Conservation (phyloP, 2,329 filamentous ascomycete species). For the Apiospora rasikravindrae region DNA sequence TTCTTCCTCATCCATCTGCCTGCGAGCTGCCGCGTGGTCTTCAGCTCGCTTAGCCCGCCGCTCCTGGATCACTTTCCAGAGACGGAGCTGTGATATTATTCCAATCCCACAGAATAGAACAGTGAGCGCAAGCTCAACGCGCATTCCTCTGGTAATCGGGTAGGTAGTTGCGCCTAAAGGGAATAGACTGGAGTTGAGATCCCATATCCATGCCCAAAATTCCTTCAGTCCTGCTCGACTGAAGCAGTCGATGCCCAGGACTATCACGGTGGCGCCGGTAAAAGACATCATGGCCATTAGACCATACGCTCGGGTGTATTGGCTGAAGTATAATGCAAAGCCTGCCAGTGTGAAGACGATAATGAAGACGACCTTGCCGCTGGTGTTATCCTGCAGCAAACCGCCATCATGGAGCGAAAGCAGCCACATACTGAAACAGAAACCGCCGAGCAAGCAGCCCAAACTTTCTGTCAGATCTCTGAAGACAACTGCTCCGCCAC, state of each 20-base stretch:
- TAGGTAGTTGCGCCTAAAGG: conserved; percentile 78
- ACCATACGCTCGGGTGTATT: conserved; percentile 77
- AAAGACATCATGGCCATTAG: conserved; percentile 81
- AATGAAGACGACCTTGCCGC: conserved; percentile 77
- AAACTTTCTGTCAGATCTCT: conserved; percentile 80
- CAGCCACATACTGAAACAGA: conserved; percentile 90
- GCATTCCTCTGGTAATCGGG: conserved; percentile 84
- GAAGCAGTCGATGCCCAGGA: conserved; percentile 90
- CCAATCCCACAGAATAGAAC: conserved; percentile 77
- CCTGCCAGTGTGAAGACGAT: conserved; percentile 69
- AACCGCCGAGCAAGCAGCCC: conserved; percentile 87
- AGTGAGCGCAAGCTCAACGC: conserved; percentile 80
- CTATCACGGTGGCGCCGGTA: conserved; percentile 76
- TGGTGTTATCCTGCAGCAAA: conserved; percentile 62
- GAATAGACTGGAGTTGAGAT: conserved; percentile 79
- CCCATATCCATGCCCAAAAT: conserved; percentile 94
- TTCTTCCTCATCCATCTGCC: conserved; percentile 60
- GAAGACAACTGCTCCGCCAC: conserved; percentile 77
- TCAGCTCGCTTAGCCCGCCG: conserved; percentile 59
- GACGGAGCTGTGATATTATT: conserved; percentile 80
- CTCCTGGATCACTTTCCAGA: conserved; percentile 82
- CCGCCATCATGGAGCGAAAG: conserved; percentile 79
- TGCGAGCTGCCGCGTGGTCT: conserved; percentile 53
- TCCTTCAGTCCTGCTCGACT: conserved; percentile 90
- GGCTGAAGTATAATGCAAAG: conserved; percentile 80